These are phyloP conservation scores for Volvox carteri DNA, from an alignment of 163 green algal species.

Conservation along the genomic window DNA sequence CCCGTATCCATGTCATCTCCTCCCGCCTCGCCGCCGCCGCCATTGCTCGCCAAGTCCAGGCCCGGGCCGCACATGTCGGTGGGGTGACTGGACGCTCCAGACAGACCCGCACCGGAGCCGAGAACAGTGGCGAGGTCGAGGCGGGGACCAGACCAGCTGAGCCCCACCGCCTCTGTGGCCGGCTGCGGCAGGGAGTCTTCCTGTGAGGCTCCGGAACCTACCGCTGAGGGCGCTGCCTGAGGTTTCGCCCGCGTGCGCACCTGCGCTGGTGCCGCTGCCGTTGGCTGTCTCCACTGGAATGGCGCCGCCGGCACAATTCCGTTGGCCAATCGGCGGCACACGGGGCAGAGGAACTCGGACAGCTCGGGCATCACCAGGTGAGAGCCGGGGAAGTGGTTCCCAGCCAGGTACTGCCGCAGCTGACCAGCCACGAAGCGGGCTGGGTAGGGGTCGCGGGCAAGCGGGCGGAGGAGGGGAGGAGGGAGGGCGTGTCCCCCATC, in stretches of 20 bases:
- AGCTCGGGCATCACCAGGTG: conserved; percentile 27
- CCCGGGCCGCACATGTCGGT: neutral
- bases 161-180: neutral
- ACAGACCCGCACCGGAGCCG: too few relatives aligned
- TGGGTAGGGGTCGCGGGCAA: neutral
- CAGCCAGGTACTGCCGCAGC: conserved; percentile 42
- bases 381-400: conserved; percentile 12
- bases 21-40: neutral
- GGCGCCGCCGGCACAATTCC: conserved; percentile 59
- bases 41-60: neutral
- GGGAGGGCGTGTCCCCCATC: too few relatives aligned
- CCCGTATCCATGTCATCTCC: neutral
- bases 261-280: neutral
- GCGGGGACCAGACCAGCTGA: neutral
- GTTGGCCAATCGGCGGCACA: conserved; percentile 74
- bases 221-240: too few relatives aligned
- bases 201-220: too few relatives aligned
- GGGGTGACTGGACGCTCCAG: conserved; percentile 4
- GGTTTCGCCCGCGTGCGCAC: too few relatives aligned
- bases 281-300: conserved; percentile 47
- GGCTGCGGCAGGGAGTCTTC: too few relatives aligned
- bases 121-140: neutral
- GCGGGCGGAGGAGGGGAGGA: neutral
- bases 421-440: conserved; percentile 42
- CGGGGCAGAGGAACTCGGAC: conserved; percentile 69